Evolutionary conservation across 2,329 filamentous ascomycete species (phyloP).

Genomic region (Aquanectria penicillioides): DNA sequence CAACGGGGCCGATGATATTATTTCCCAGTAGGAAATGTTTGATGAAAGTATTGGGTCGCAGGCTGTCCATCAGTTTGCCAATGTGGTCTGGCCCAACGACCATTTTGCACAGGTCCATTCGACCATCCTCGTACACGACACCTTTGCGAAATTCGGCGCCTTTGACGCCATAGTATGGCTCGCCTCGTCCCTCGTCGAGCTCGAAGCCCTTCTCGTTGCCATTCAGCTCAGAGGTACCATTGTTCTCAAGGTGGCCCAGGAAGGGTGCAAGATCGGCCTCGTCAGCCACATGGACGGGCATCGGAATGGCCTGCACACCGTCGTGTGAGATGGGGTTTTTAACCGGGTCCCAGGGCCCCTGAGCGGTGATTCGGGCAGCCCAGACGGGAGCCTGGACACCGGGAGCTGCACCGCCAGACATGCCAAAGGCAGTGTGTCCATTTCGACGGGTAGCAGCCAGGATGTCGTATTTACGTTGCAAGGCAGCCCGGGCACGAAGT

Average conservation of each 20-base stretch:
- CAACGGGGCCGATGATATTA: constrained; percentile 62
- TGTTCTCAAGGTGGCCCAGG: constrained; percentile 44
- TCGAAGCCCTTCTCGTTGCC: constrained; percentile 38
- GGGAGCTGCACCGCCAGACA: constrained; percentile 44
- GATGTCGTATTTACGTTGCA: constrained; percentile 50
- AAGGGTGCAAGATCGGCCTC: constrained; percentile 47
- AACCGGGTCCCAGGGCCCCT: constrained; percentile 47
- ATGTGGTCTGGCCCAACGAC: constrained; percentile 63
- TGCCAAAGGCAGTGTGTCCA: constrained; percentile 40
- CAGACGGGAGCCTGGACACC: constrained; percentile 47
- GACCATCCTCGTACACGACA: constrained; percentile 60
- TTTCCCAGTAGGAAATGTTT: constrained; percentile 64
- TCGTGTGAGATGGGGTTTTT: constrained; percentile 44
- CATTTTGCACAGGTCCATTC: constrained; percentile 66
- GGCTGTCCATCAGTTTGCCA: constrained; percentile 58
- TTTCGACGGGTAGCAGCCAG: constrained; percentile 46
- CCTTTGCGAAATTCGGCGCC: constrained; percentile 50
- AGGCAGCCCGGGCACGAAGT: constrained; percentile 48
- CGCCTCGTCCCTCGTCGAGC: constrained; percentile 48
- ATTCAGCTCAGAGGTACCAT: constrained; percentile 43
- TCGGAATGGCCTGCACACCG: constrained; percentile 46
- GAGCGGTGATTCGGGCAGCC: constrained; percentile 45
- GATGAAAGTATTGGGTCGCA: constrained; percentile 58
- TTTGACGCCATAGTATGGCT: constrained; percentile 49
- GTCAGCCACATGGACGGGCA: constrained; percentile 46